Evolutionary conservation across 75 land plant species (phyloP).

Genomic region (Ceratopteris richardii): DNA sequence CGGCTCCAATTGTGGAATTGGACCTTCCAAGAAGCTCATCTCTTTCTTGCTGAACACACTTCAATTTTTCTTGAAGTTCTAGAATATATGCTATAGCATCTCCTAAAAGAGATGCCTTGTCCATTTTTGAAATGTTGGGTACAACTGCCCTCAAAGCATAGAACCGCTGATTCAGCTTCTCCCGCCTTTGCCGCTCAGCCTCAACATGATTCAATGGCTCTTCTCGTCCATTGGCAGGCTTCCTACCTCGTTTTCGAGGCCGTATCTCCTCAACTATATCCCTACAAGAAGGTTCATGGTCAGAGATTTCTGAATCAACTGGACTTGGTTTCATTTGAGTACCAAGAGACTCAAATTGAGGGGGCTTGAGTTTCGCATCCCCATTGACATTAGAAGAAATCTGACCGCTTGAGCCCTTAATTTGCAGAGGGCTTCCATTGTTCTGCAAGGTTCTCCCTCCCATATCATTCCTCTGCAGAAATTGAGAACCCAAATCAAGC

Average conservation of each 20-base stretch:
- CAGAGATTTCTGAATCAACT: slow-evolving; percentile 39
- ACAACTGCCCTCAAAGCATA: slow-evolving; percentile 76
- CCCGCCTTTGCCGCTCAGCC: slow-evolving; percentile 87
- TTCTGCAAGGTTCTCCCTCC: no score
- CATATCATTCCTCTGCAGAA: no score
- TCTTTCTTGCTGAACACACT: slow-evolving; percentile 21
- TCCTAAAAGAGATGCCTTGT: slow-evolving; percentile 84
- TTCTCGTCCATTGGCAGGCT: slow-evolving; percentile 90
- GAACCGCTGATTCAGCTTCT: slow-evolving; percentile 91
- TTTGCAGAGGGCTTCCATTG: no score
- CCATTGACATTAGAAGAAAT: no score
- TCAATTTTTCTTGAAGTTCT: slow-evolving; percentile 68
- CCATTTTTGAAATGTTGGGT: slow-evolving; percentile 95
- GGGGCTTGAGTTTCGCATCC: background rate
- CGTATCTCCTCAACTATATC: slow-evolving; percentile 26
- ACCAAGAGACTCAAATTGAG: background rate
- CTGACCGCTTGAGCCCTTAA: no score
- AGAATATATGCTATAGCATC: slow-evolving; percentile 86
- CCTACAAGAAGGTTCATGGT: slow-evolving; percentile 37
- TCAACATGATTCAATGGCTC: slow-evolving; percentile 94
- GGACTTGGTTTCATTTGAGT: background rate
- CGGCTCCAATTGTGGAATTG: no score
- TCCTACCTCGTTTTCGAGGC: slow-evolving; percentile 68
- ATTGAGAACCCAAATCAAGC: no score
- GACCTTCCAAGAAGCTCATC: no score